Evolutionary conservation across 139 green algal genomes (phyloP).

Genomic region (Coccomyxa sp.): DNA sequence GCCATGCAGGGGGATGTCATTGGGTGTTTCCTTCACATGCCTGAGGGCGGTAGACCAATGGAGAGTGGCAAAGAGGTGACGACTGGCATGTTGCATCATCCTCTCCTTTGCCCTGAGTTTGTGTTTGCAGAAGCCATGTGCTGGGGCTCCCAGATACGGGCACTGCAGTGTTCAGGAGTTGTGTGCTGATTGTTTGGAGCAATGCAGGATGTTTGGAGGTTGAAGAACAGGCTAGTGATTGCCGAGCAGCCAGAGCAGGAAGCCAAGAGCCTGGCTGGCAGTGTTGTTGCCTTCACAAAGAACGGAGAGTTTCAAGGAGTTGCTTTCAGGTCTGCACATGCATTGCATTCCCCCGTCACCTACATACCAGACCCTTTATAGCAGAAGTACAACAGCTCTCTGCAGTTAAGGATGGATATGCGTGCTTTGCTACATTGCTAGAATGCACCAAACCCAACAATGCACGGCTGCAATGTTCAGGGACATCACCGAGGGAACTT

Average conservation of each 20-base stretch:
- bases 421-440: not conserved
- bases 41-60: conserved; percentile 14
- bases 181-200: not conserved
- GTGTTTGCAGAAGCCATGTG: not conserved
- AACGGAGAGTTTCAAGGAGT: conserved; percentile 71
- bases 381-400: not conserved
- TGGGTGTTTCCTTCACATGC: conserved; percentile 54
- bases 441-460: not conserved
- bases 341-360: conserved; percentile 5
- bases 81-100: not conserved
- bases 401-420: not conserved
- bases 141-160: not conserved
- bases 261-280: conserved; percentile 38
- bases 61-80: conserved; percentile 19
- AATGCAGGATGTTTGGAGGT: conserved; percentile 41
- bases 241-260: conserved; percentile 33
- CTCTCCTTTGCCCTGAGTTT: not conserved
- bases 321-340: conserved; percentile 37
- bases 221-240: conserved; percentile 44
- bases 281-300: conserved; percentile 56
- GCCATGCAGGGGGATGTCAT: conserved; percentile 43
- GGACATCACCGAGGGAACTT: conserved; percentile 71
- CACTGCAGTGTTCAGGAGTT: not conserved
- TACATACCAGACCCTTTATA: not conserved
- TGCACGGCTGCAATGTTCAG: conserved; percentile 7